Evolutionary conservation across 768 basidiomycete species (phyloP).

Genomic region (Multifurca ochricompacta): DNA sequence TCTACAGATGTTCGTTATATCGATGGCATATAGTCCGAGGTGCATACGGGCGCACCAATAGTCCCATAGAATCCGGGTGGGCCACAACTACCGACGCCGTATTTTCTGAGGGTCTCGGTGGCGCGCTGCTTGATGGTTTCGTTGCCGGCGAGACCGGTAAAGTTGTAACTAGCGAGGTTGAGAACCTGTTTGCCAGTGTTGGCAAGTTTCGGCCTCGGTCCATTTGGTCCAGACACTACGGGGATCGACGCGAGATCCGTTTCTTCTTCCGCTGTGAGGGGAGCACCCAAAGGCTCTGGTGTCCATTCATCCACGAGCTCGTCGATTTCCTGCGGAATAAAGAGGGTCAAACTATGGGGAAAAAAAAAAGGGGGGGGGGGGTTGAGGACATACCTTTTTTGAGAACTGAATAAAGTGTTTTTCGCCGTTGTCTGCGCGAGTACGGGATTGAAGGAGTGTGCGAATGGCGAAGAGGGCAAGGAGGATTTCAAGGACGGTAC

Average conservation of each 20-base stretch:
- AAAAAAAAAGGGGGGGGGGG: no score
- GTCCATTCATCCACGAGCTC: slow-evolving; percentile 95
- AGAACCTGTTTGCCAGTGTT: slow-evolving; percentile 62
- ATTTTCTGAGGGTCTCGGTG: slow-evolving; percentile 75
- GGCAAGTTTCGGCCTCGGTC: slow-evolving; percentile 76
- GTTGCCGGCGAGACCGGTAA: slow-evolving; percentile 81
- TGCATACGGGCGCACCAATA: slow-evolving; percentile 49
- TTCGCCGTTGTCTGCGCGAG: slow-evolving; percentile 73
- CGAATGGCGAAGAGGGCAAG: slow-evolving; percentile 82
- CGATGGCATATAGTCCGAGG: neutral
- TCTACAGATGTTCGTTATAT: slow-evolving; percentile 40
- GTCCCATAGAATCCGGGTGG: slow-evolving; percentile 98
- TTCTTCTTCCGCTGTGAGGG: slow-evolving; percentile 50
- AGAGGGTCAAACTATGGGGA: neutral
- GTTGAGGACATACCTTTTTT: slow-evolving; percentile 73
- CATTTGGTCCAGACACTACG: slow-evolving; percentile 69
- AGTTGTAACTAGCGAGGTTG: slow-evolving; percentile 90
- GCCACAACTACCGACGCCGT: slow-evolving; percentile 92
- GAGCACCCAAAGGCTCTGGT: slow-evolving; percentile 73
- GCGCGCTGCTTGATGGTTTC: slow-evolving; percentile 82
- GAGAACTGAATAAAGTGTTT: slow-evolving; percentile 88
- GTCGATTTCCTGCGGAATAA: slow-evolving; percentile 70
- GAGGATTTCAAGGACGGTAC: slow-evolving; percentile 84
- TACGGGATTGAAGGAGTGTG: slow-evolving; percentile 85
- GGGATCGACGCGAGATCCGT: slow-evolving; percentile 70